phyloP scores from a whole-genome alignment of 2,329 filamentous ascomycete genomes.

The Coniochaeta hoffmannii region DNA sequence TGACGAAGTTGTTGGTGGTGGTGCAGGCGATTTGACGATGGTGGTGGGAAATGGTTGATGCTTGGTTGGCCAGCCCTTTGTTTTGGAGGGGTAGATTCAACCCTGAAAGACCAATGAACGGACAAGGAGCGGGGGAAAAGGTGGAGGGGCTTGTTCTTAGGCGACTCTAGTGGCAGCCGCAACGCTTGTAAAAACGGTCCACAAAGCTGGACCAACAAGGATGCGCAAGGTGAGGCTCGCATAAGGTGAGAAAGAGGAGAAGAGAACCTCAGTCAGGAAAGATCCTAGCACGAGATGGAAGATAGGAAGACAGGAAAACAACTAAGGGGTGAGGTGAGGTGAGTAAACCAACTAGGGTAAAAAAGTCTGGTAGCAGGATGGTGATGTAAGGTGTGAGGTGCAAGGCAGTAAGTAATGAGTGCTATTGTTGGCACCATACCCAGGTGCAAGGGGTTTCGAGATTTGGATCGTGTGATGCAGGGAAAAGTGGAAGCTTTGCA shows the following conservation, averaged over 20 bases:
- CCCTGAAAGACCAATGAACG: not conserved
- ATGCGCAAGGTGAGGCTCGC: not conserved
- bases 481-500: constrained; percentile 9
- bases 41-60: constrained; percentile 9
- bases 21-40: not conserved
- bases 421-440: constrained; percentile 11
- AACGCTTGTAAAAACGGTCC: not conserved
- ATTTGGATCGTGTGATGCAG: constrained; percentile 16
- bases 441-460: constrained; percentile 7
- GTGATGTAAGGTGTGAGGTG: constrained; percentile 2
- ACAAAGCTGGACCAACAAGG: not conserved
- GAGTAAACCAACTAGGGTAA: no score
- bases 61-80: constrained; percentile 12
- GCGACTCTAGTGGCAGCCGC: constrained; percentile 1
- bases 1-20: not conserved
- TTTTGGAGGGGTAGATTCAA: constrained; percentile 1
- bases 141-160: not conserved
- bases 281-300: not conserved
- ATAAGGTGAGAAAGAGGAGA: not conserved
- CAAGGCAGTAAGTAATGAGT: not conserved
- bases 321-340: not conserved
- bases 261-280: not conserved
- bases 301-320: not conserved
- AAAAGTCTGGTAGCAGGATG: not conserved
- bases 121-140: not conserved